Base-by-base conservation (phyloP, 345 rosid species). In the Dipteronia dyeriana region DNA sequence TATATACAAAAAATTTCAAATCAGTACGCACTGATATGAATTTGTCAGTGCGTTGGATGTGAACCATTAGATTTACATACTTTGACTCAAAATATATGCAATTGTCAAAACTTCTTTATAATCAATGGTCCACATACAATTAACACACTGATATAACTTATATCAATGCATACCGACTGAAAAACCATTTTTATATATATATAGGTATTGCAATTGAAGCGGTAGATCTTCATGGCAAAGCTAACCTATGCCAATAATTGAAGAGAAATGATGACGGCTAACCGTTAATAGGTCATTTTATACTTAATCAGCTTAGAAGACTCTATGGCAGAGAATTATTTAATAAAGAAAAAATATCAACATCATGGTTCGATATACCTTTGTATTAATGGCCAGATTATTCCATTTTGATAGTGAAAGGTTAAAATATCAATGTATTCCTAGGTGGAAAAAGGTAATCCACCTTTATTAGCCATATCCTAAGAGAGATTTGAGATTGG, bases 381-480 rank as follows among this genome's bases (percentile, higher is more conserved):
- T 60, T 72, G 67, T 61, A 29, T 38, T 66, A 76, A 43, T 45
- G 66, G 34, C 66, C 57, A 49, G 45, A 72, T 38, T 72, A 80
- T 72, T 76, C 41, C 31, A 12, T 66, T 49, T 56, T 34, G 56
- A 41, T 51, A 80, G 79, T 70, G 73, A 75, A 72, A 73, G 66
- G 66, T 23, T 51, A 67, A 23, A 56, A 71, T 72, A 72, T 59
- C 22, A 34, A 80, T 41, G 0, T 75, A 64, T 75, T 75, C n/a
- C 63, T 68, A 25, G 67, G 16, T 25, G 13, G 53, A 12, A 76
- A 66, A 76, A 60, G 69, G 70, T 51, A 19, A 76, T 67, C 80
- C 9, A 73, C 73, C 83, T 73, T 67, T 76, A 53, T 14, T 11
- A 76, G 51, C 78, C 83, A 81, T 72, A 76, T 81, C 83, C 73